Evolutionary conservation across 805 yeast genomes (phyloP).

Genomic region (Yamadazyma insecticola): DNA sequence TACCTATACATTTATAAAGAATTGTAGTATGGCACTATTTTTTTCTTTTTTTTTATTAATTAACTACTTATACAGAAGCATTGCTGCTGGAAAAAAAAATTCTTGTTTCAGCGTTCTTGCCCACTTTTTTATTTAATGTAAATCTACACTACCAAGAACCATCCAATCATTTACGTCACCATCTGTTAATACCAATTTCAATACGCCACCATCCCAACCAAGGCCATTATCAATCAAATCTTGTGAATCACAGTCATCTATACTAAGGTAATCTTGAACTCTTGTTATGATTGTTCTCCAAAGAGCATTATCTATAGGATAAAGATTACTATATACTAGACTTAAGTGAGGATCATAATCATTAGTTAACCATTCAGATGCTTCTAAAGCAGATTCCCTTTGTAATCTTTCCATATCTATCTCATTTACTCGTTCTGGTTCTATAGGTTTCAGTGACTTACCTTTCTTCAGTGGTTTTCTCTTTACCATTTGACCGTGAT

Average conservation of each 20-base stretch:
- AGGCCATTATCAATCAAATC: constrained; percentile 28
- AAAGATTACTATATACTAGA: constrained; percentile 58
- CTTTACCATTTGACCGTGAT: constrained; percentile 19
- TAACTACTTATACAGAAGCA: no score
- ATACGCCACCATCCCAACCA: constrained; percentile 67
- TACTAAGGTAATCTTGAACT: constrained; percentile 59
- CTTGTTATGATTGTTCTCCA: constrained; percentile 60
- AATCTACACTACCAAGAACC: constrained; percentile 50
- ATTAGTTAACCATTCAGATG: constrained; percentile 47
- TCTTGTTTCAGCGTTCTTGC: no score
- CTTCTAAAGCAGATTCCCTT: constrained; percentile 45
- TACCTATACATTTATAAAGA: no score
- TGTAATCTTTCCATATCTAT: constrained; percentile 26
- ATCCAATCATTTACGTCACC: constrained; percentile 72
- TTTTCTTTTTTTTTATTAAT: no score
- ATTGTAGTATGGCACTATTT: no score
- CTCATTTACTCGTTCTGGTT: constrained; percentile 11
- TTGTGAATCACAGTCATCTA: constrained; percentile 37
- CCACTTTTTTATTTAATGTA: constrained; percentile 27
- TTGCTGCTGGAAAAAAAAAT: no score
- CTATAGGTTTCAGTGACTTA: constrained; percentile 3
- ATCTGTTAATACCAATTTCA: constrained; percentile 63
- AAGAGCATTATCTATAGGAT: constrained; percentile 65
- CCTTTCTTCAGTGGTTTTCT: constrained; percentile 20
- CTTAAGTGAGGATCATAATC: constrained; percentile 74